phyloP scores from a whole-genome alignment of 257 asterid genomes.

The Solanum medicagineum region DNA sequence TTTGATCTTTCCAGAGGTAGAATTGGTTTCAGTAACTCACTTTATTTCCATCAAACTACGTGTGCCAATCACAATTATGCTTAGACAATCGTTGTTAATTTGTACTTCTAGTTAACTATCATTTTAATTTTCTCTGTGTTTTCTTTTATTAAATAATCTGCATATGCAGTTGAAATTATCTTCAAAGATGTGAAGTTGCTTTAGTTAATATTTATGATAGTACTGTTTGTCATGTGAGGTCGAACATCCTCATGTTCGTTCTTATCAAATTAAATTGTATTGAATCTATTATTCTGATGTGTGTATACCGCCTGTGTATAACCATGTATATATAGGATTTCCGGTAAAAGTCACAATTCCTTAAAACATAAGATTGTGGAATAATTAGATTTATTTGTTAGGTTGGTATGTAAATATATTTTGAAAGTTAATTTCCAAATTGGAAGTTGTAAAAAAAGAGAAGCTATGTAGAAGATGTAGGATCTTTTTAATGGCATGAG shows the following conservation, averaged over 20 bases:
- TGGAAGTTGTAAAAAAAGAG: no score
- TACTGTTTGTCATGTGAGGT: not conserved
- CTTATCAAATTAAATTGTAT: not conserved
- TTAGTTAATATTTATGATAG: not conserved
- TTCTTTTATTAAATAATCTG: not conserved
- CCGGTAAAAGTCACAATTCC: no score
- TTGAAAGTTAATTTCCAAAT: no score
- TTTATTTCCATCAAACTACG: slow-evolving; percentile 13
- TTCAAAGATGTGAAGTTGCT: not conserved
- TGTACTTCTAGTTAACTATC: not conserved
- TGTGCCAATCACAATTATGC: slow-evolving; percentile 14
- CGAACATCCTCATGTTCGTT: not conserved
- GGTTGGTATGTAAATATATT: no score
- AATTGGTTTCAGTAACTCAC: slow-evolving; percentile 10
- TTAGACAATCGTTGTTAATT: not conserved
- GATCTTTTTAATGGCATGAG: no score
- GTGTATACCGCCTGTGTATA: no score
- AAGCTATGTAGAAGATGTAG: no score
- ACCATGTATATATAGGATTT: no score
- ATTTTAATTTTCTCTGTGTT: not conserved
- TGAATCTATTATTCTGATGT: not conserved
- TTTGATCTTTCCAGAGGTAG: not conserved
- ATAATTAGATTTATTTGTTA: no score
- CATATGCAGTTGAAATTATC: not conserved
- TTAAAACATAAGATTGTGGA: no score